These are phyloP conservation scores for Cyclotella cryptica DNA, from an alignment of 108 stramenopile genomes.

Conservation along the genomic window DNA sequence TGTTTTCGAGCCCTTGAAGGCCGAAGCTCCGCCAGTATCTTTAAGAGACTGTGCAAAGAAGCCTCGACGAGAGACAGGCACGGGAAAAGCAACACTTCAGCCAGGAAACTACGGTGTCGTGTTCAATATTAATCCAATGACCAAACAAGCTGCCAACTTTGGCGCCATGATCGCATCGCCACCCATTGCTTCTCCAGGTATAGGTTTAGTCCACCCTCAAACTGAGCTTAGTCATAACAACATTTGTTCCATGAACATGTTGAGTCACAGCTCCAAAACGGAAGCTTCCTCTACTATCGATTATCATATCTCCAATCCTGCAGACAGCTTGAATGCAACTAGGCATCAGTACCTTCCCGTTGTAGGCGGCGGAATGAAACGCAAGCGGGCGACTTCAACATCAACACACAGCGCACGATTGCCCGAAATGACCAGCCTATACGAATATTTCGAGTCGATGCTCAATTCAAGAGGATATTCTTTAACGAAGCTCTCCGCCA, in stretches of 20 bases:
- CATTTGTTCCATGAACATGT: neutral
- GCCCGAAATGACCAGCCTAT: constrained; percentile 16
- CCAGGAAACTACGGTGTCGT: too few species aligned
- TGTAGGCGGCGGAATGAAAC: constrained; percentile 2
- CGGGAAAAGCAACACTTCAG: too few species aligned
- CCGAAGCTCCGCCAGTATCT: neutral
- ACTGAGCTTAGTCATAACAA: too few species aligned
- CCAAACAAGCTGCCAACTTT: too few species aligned
- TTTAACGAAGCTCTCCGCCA: constrained; percentile 23
- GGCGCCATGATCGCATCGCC: too few species aligned
- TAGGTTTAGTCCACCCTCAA: too few species aligned
- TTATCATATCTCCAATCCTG: neutral
- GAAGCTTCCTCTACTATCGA: neutral
- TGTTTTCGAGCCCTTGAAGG: neutral
- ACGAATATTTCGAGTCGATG: constrained; percentile 37
- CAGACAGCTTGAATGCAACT: neutral
- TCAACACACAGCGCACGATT: neutral
- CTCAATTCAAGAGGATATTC: constrained; percentile 36
- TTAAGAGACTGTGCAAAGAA: too few species aligned
- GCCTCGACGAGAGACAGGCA: too few species aligned
- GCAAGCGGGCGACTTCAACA: neutral
- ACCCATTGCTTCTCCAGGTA: too few species aligned
- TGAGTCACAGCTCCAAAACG: neutral
- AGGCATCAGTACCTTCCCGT: neutral
- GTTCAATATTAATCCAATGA: too few species aligned